Evolutionary conservation across 2,329 filamentous ascomycete genomes (phyloP).

Genomic region (Penicillium rolfsii): DNA sequence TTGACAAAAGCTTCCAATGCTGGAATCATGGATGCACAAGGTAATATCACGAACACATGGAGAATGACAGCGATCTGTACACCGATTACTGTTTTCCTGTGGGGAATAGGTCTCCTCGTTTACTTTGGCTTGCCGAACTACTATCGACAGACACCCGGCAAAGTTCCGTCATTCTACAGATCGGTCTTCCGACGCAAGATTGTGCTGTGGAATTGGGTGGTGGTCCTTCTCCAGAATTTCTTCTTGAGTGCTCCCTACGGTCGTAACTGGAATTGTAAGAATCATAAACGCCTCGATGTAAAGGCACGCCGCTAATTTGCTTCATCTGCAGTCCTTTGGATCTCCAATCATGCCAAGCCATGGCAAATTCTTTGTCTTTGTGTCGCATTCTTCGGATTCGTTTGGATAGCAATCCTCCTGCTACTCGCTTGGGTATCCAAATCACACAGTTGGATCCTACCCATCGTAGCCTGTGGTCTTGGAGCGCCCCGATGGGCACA

Average conservation of each 20-base stretch:
- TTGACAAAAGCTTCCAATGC: conserved; percentile 52
- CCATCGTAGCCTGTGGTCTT: conserved; percentile 68
- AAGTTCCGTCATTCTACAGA: conserved; percentile 67
- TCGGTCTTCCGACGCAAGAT: conserved; percentile 66
- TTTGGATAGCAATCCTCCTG: conserved; percentile 55
- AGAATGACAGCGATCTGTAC: conserved; percentile 58
- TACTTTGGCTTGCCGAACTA: conserved; percentile 67
- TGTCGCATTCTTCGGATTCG: conserved; percentile 53
- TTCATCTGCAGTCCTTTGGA: conserved; percentile 57
- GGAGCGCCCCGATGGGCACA: conserved; percentile 68
- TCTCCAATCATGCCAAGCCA: conserved; percentile 56
- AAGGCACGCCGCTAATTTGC: neutral
- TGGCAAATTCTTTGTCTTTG: conserved; percentile 62
- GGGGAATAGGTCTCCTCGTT: conserved; percentile 58
- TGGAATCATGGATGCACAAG: conserved; percentile 44
- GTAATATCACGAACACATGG: conserved; percentile 48
- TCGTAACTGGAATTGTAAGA: conserved; percentile 64
- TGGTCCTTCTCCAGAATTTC: conserved; percentile 68
- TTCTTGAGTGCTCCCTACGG: conserved; percentile 68
- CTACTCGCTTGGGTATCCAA: conserved; percentile 61
- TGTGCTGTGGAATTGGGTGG: conserved; percentile 68
- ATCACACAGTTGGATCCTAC: conserved; percentile 67
- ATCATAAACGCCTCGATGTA: neutral
- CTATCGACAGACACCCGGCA: conserved; percentile 66
- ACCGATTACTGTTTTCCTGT: conserved; percentile 62